These are phyloP conservation scores for Trifolium pratense DNA, from an alignment of 306 rosid species.

Conservation along the genomic window DNA sequence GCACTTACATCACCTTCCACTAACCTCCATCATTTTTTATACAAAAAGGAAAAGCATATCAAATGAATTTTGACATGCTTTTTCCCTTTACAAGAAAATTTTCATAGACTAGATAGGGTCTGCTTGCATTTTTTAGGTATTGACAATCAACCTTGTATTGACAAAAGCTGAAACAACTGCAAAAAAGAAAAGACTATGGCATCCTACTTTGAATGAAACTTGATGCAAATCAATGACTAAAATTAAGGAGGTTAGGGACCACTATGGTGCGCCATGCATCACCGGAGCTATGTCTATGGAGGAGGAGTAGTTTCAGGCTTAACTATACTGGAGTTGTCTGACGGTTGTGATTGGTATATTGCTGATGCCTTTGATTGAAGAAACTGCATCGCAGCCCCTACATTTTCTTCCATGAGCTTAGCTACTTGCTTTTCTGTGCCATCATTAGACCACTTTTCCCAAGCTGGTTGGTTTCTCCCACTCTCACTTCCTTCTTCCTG, in stretches of 20 bases:
- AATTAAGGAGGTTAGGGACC: conserved; percentile 54
- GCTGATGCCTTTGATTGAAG: conserved; percentile 96
- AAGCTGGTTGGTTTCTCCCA: conserved; percentile 84
- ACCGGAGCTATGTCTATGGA: conserved; percentile 51
- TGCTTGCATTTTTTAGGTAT: conserved; percentile 61
- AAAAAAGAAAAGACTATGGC: conserved; percentile 66
- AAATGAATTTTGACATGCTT: conserved; percentile 73
- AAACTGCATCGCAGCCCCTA: conserved; percentile 94
- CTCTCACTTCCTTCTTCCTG: conserved; percentile 87
- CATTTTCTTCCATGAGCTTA: conserved; percentile 95
- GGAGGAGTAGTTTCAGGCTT: conserved; percentile 88
- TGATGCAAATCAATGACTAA: conserved; percentile 54
- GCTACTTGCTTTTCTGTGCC: conserved; percentile 91
- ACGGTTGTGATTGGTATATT: conserved; percentile 84
- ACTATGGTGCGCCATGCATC: conserved; percentile 7
- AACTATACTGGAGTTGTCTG: conserved; percentile 71
- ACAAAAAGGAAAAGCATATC: conserved; percentile 66
- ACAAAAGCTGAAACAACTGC: conserved; percentile 63
- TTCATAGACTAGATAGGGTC: too few species aligned
- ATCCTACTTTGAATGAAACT: conserved; percentile 91
- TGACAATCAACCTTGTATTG: conserved; percentile 68
- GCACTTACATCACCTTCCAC: conserved; percentile 86
- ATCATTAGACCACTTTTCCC: conserved; percentile 96
- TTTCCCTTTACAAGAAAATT: conserved; percentile 62
- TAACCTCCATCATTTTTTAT: conserved; percentile 62